Evolutionary conservation across 2,329 filamentous ascomycete species (phyloP), one percentile per base, ranked within the genome.

Genomic region (Pezizomycotina sp.): DNA sequence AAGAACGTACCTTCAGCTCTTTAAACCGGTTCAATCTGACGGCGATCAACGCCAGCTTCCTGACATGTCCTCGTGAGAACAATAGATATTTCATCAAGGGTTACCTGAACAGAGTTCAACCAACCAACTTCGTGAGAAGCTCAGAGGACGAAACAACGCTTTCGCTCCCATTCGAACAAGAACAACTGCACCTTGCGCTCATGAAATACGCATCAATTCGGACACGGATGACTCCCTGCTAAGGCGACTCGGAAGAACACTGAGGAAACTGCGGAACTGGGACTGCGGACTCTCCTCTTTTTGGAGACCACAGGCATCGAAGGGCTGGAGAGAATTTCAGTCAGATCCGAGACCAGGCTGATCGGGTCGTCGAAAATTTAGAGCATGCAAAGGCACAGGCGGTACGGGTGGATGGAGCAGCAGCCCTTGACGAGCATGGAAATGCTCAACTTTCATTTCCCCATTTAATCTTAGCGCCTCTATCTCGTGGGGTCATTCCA

Each of bases 1-100:
- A 30, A 84, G 79, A 57, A 74, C 80, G 23, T 98, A 93, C 54
- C 66, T 98, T 10, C 77, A 89, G 49, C 84, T 82, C 43, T 92
- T 93, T 55, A 74, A 71, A 31, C 59, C 60, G 8, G 28, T 28
- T 6, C 18, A 16, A n/a, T 27, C 27, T 8, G 18, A 24, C 8
- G 10, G n/a, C 24, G 6, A 19, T 6, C 6, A 21, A 10, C n/a
- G 21, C 5, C n/a, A 19, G 42, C 54, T 58, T 13, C 36, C 51
- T 8, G 34, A 37, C 31, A 33, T 42, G 13, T 41, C 48, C 24
- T 32, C 45, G 13, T 5, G 38, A 46, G 24, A 52, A 52, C 38
- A 47, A 54, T 42, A 51, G 46, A 42, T 71, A 18, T 77, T 77
- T 55, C 68, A 68, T 47, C 60, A 65, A 47, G 59, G 56, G 31